Evolutionary conservation across 345 rosid genomes (phyloP).

Genomic region (Citrus unshiu): DNA sequence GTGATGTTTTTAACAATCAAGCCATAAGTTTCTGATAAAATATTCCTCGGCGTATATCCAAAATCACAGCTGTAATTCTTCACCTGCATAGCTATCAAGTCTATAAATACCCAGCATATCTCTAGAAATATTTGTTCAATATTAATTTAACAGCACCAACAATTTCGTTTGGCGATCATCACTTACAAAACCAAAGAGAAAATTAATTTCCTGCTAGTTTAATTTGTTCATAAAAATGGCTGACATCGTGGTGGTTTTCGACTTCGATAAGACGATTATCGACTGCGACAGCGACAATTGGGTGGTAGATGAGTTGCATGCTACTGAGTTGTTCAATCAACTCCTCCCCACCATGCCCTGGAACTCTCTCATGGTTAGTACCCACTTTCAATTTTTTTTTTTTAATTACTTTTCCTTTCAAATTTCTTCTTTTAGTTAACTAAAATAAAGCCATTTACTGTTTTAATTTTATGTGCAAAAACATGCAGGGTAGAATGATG

Average conservation of each 20-base stretch:
- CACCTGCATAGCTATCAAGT: not conserved
- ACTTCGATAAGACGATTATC: constrained; percentile 81
- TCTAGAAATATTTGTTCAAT: not conserved
- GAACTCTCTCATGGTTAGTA: constrained; percentile 66
- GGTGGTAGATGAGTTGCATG: constrained; percentile 71
- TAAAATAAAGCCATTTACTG: no score
- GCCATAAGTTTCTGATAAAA: not conserved
- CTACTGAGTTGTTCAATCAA: constrained; percentile 63
- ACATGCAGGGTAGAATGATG: constrained; percentile 73
- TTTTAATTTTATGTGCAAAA: not conserved
- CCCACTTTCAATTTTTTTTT: not conserved
- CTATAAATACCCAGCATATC: not conserved
- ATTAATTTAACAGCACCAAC: not conserved
- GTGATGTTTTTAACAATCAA: not conserved
- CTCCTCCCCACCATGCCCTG: constrained; percentile 92
- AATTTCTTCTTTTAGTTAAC: no score
- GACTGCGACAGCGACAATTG: constrained; percentile 87
- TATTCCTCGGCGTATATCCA: not conserved
- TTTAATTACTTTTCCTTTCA: no score
- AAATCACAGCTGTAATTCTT: not conserved
- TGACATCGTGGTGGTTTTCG: constrained; percentile 58
- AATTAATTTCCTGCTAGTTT: not conserved
- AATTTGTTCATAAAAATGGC: constrained; percentile 24
- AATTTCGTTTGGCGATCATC: not conserved
- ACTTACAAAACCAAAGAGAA: not conserved